A percentile compares a stretch with the other conserved stretches of the same genome.
phyloP scores from a whole-genome alignment of 129 eudicot genomes.

The Flaveria trinervia region DNA sequence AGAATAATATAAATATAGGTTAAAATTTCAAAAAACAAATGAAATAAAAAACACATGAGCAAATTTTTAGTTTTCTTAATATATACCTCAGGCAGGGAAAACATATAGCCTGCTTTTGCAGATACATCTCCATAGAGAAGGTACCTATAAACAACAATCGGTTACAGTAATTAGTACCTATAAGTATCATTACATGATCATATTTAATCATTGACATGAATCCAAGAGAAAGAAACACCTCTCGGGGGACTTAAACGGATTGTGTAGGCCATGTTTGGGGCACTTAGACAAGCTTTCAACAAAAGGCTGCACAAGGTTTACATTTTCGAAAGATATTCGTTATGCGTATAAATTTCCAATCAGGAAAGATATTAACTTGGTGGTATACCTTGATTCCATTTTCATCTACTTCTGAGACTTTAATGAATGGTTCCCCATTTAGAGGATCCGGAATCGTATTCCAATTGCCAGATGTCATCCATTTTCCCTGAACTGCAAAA shows the following conservation, averaged over 20 bases:
- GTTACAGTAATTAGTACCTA: neutral
- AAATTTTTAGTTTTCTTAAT: neutral
- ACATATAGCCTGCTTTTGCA: conserved; percentile 78
- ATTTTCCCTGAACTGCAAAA: conserved; percentile 77
- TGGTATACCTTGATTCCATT: conserved; percentile 58
- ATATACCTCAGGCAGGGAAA: conserved; percentile 68
- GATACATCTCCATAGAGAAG: conserved; percentile 84
- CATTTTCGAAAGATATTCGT: neutral
- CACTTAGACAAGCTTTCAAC: conserved; percentile 86
- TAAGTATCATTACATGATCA: neutral
- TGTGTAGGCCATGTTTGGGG: conserved; percentile 95
- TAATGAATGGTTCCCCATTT: conserved; percentile 82
- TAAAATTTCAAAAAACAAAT: neutral
- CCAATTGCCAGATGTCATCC: conserved; percentile 67
- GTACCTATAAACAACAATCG: conserved; percentile 46
- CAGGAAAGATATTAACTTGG: neutral
- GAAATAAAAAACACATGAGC: too few species aligned
- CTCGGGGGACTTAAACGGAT: conserved; percentile 89
- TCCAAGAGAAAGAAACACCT: conserved; percentile 41
- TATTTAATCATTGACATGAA: neutral
- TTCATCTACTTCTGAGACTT: conserved; percentile 77
- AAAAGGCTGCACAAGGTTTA: conserved; percentile 65
- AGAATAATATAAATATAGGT: neutral
- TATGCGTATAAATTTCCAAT: neutral
- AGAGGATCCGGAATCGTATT: conserved; percentile 80